Base-by-base conservation (phyloP, 2,329 filamentous ascomycete species). In the Diaporthe humulicola region DNA sequence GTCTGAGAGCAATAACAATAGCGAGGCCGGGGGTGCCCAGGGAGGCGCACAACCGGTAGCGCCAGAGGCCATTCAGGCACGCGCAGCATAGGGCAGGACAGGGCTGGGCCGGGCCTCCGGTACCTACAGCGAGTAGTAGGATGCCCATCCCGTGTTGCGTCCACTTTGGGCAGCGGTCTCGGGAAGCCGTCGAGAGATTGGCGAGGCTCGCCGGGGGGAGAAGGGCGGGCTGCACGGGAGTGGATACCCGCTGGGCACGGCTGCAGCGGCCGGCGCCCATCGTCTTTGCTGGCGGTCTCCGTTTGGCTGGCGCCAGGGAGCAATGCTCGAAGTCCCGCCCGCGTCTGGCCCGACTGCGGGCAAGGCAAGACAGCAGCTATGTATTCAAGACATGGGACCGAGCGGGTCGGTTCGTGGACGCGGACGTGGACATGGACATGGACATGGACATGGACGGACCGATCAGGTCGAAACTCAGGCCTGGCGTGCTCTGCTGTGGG, bases 201-300 rank as follows among this genome's bases (percentile, higher is more conserved):
- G 61, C 52, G n/a, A 72, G 50, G 30, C 52, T 69, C 25, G 56
- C 25, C 58, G n/a, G 40, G 60, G 60, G 40, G 40, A 30, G 50
- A 38, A 52, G 15, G 45, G 36, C 69, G 25, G 45, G 28, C 58
- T 50, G 56, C 73, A 56, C 50, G 33, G n/a, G 64, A 58, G 73
- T 67, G 73, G 69, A 50, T 52, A 30, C 40, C 38, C 10, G 58
- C 57, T 69, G 64, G 64, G 64, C 64, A 69, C 54, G 38, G 54
- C 70, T 71, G 56, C 40, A 50, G 56, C 42, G 54, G 30, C 48
- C 42, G n/a, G 42, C 57, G 70, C 70, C 40, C 56, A 64, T 38
- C 50, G 60, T 74, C 54, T 74, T 56, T 61, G 72, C 56, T 70
- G 64, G 54, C 64, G 33, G 28, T 19, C 22, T 74, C 72, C 58